These are phyloP conservation scores for Lotus japonicus DNA, from an alignment of 306 rosid species.

Conservation along the genomic window DNA sequence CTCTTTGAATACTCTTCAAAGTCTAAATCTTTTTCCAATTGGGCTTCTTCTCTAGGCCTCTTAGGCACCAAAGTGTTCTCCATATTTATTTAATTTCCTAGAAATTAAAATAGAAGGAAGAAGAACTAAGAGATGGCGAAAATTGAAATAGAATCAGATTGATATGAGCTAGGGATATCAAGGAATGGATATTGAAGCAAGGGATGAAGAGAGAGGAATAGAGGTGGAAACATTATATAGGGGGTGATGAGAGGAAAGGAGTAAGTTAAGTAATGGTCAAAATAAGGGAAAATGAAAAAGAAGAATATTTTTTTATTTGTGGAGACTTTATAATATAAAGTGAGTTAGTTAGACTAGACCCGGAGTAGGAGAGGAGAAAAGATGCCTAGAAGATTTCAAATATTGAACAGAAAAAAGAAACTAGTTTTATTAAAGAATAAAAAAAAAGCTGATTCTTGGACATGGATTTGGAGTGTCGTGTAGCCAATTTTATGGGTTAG, in stretches of 20 bases:
- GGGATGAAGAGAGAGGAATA: conserved; percentile 11
- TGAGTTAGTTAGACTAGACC: conserved; percentile 18
- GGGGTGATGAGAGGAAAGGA: background rate
- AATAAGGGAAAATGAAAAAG: background rate
- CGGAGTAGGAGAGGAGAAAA: conserved; percentile 14
- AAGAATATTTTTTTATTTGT: too few species aligned
- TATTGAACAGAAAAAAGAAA: background rate
- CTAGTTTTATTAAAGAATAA: background rate
- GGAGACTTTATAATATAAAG: conserved; percentile 10
- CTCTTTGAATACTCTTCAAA: conserved; percentile 38
- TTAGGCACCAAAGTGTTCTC: conserved; percentile 35
- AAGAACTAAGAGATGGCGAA: too few species aligned
- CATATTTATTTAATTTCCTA: conserved; percentile 8
- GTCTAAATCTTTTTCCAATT: conserved; percentile 19
- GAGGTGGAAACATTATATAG: conserved; percentile 28
- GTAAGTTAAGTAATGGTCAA: conserved; percentile 38
- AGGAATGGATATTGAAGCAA: background rate
- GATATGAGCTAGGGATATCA: background rate
- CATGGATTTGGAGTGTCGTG: conserved; percentile 17
- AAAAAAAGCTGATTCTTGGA: conserved; percentile 6
- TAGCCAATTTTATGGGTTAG: background rate
- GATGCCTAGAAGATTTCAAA: conserved; percentile 17
- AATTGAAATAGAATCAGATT: background rate
- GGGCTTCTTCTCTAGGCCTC: conserved; percentile 46
- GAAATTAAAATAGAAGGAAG: too few species aligned